Evolutionary conservation across 345 rosid species (phyloP), one percentile per base, ranked within the genome.

Genomic region (Hibiscus mutabilis): DNA sequence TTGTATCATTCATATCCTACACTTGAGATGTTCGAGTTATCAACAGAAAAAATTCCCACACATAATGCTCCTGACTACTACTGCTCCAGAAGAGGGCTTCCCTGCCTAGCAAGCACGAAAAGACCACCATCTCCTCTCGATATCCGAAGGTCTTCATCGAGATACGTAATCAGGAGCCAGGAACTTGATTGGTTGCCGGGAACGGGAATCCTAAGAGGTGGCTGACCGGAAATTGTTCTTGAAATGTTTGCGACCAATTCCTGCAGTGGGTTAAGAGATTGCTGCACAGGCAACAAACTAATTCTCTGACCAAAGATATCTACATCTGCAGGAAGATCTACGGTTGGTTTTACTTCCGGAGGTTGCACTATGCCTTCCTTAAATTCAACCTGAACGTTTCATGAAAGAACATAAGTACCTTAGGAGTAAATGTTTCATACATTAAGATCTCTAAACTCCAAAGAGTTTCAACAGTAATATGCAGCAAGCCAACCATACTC

Each of bases 111-210:
- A 67, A 94, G 98, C 78, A 94, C 89, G 66, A 94, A 94, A 49
- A 94, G 91, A 57, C 98, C 98, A 31, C 98, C 97, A 10, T 94
- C 98, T 13, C 98, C 98, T 76, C 97, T 89, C 22, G 97, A 91
- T 73, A 94, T 94, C 75, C 91, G 85, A 70, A 94, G 71, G 82
- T 94, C 97, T 51, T 85, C 79, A 60, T 94, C 98, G 12, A 94
- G 97, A 77, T 90, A 94, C 8, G 98, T 88, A 62, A 79, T 86
- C 57, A 94, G 82, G 78, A 94, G 95, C 97, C 98, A 94, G 1
- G 98, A 91, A 61, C 73, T 79, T 69, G 86, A 72, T 27, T 84
- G 84, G 52, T 83, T 71, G 5, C 96, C 97, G 0, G 97, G 93
- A 79, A 94, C 84, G 11, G 98, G 96, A 72, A 94, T 66, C 85